Evolutionary conservation across 148 eudicot species (phyloP).

Genomic region (Cornus suecica): DNA sequence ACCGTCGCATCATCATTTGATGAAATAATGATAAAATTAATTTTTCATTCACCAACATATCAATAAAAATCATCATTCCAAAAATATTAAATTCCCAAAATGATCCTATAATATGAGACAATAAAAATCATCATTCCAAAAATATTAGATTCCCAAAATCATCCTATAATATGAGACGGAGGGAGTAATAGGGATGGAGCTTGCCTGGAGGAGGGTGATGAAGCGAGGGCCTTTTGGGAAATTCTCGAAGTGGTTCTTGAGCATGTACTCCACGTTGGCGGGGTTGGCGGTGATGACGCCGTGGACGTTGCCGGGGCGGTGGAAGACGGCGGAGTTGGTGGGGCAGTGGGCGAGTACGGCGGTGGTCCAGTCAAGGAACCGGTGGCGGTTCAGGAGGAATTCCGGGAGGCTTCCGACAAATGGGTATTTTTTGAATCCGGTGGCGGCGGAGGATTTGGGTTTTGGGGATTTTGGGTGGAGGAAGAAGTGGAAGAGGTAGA

Average conservation of each 20-base stretch:
- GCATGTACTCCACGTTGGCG: slow-evolving; percentile 53
- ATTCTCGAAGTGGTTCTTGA: slow-evolving; percentile 61
- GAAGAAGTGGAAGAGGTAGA: slow-evolving; percentile 2
- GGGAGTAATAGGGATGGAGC: no score
- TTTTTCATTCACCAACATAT: no score
- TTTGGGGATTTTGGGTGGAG: background rate
- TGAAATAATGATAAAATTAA: no score
- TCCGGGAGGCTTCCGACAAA: slow-evolving; percentile 52
- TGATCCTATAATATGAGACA: no score
- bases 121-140: no score
- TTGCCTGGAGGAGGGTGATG: slow-evolving; percentile 30
- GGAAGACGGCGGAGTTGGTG: slow-evolving; percentile 47
- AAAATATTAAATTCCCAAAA: no score
- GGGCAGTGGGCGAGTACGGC: slow-evolving; percentile 39
- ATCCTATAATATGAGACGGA: no score
- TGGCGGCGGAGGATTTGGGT: background rate
- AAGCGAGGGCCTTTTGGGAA: slow-evolving; percentile 60
- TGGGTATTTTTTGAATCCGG: slow-evolving; percentile 62
- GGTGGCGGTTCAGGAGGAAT: slow-evolving; percentile 62
- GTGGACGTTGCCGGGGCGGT: slow-evolving; percentile 49
- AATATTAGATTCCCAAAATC: no score
- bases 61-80: no score
- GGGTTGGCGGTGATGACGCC: slow-evolving; percentile 72
- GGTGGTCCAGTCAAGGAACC: slow-evolving; percentile 68
- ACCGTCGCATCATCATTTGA: no score